phyloP scores from a whole-genome alignment of 2,329 filamentous ascomycete genomes.

The Colletotrichum zoysiae region DNA sequence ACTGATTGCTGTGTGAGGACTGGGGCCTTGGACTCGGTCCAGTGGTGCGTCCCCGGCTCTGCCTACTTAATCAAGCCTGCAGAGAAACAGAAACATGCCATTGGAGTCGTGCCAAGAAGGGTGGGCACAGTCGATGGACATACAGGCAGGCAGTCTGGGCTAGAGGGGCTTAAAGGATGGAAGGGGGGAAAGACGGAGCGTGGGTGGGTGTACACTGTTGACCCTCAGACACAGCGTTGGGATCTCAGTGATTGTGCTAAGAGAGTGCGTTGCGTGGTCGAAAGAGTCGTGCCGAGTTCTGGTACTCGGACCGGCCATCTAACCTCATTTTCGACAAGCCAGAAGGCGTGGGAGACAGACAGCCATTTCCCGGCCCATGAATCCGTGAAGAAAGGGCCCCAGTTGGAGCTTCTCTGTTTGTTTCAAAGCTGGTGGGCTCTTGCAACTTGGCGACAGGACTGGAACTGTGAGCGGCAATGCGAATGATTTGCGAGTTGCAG shows the following conservation, averaged over 20 bases:
- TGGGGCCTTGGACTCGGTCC: background rate
- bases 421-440: conserved; percentile 18
- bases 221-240: background rate
- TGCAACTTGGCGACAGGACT: conserved; percentile 11
- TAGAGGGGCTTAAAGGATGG: background rate
- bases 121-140: background rate
- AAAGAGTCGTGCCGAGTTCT: conserved; percentile 1
- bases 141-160: background rate
- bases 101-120: conserved; percentile 10
- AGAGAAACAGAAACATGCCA: conserved; percentile 12
- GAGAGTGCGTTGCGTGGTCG: conserved; percentile 1
- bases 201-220: background rate
- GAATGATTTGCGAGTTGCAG: conserved; percentile 12
- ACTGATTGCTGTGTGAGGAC: conserved; percentile 7
- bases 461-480: conserved; percentile 9
- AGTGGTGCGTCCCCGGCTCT: conserved; percentile 24
- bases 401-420: background rate
- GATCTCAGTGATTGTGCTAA: background rate
- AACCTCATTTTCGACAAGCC: conserved; percentile 19
- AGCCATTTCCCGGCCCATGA: background rate
- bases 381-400: background rate
- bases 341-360: conserved; percentile 3
- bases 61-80: conserved; percentile 23
- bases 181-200: background rate
- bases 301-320: background rate